These are phyloP conservation scores for Cladosporium sp. DNA, from an alignment of 2,329 filamentous ascomycete species.

Conservation along the genomic window DNA sequence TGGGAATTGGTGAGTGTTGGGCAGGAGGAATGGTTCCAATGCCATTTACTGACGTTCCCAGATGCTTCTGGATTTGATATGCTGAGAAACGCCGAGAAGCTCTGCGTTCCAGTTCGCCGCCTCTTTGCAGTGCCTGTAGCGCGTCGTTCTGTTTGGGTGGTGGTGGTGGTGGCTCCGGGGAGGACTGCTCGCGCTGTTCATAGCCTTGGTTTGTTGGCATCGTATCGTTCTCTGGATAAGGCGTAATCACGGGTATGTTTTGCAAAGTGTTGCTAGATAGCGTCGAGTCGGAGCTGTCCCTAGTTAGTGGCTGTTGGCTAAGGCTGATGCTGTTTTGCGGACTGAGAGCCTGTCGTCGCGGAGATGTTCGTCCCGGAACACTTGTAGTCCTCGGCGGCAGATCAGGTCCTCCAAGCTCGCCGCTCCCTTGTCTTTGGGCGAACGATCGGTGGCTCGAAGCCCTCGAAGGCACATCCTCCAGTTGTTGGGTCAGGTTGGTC, in stretches of 20 bases:
- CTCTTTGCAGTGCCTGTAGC: slow-evolving; percentile 84
- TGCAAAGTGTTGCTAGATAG: slow-evolving; percentile 76
- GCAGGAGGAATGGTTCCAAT: slow-evolving; percentile 80
- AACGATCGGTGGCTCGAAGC: slow-evolving; percentile 46
- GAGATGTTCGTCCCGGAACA: slow-evolving; percentile 46
- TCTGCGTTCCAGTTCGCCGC: slow-evolving; percentile 86
- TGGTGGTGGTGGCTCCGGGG: slow-evolving; percentile 63
- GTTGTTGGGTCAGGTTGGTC: slow-evolving; percentile 48
- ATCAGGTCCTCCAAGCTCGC: slow-evolving; percentile 45
- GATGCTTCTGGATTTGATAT: slow-evolving; percentile 94
- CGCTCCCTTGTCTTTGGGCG: slow-evolving; percentile 44
- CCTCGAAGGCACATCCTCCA: slow-evolving; percentile 45
- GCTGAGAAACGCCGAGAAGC: slow-evolving; percentile 92
- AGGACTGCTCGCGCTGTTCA: slow-evolving; percentile 39
- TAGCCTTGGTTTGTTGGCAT: slow-evolving; percentile 42
- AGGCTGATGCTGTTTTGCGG: slow-evolving; percentile 38
- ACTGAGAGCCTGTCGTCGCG: slow-evolving; percentile 44
- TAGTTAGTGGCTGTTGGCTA: slow-evolving; percentile 29
- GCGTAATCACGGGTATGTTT: slow-evolving; percentile 71
- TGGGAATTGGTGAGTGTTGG: slow-evolving; percentile 80
- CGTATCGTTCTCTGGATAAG: slow-evolving; percentile 66
- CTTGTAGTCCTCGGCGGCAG: slow-evolving; percentile 53
- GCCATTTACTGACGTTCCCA: slow-evolving; percentile 77
- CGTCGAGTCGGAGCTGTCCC: slow-evolving; percentile 57
- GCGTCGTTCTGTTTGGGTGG: slow-evolving; percentile 86